Evolutionary conservation across 495 filamentous ascomycete genomes (phyloP).

Genomic region (Stereocaulon alpinum): DNA sequence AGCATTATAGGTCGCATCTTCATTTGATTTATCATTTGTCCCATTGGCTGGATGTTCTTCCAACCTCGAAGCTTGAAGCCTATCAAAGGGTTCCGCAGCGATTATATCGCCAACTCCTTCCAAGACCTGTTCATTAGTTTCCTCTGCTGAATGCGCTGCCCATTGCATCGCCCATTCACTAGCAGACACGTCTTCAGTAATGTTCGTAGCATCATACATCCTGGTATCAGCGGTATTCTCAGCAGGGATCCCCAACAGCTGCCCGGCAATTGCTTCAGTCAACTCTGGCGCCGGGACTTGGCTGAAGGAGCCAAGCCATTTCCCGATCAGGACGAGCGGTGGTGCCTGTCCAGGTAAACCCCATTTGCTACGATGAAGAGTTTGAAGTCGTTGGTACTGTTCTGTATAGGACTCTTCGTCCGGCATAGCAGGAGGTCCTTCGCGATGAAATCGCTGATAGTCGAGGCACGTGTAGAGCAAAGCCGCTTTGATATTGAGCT

Average conservation of each 20-base stretch:
- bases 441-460: not conserved
- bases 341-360: not conserved
- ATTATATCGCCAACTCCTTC: too few species aligned
- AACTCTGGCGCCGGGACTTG: not conserved
- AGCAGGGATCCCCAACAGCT: not conserved
- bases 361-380: not conserved
- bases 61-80: too few species aligned
- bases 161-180: too few species aligned
- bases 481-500: slow-evolving; percentile 5
- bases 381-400: not conserved
- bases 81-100: too few species aligned
- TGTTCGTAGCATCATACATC: too few species aligned
- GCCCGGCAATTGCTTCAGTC: not conserved
- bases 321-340: not conserved
- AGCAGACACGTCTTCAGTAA: too few species aligned
- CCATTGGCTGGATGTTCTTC: too few species aligned
- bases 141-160: too few species aligned
- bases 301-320: not conserved
- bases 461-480: not conserved
- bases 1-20: too few species aligned
- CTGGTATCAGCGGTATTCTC: too few species aligned
- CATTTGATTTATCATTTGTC: too few species aligned
- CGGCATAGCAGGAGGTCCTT: not conserved
- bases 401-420: not conserved
- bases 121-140: too few species aligned